Percentiles rank a stretch among this genome's conserved stretches.
Conservation (phyloP, 441 rosid genomes). For the Sinapis alba region DNA sequence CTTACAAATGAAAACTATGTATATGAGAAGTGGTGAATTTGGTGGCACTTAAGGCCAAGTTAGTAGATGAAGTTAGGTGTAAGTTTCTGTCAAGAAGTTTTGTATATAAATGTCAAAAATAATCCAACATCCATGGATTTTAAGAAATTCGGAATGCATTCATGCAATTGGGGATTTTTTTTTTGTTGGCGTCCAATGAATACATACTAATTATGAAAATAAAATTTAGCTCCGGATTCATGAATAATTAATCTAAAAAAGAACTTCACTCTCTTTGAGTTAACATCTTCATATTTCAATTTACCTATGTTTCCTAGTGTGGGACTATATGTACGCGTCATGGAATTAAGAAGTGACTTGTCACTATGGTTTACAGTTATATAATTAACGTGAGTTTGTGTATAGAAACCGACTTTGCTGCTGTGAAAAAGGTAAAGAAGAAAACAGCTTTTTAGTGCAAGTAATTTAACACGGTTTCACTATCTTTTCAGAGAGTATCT, state of each 20-base stretch:
- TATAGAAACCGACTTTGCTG: neutral
- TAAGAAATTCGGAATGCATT: constrained; percentile 1
- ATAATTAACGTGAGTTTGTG: neutral
- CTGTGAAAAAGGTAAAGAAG: neutral
- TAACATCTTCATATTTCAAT: neutral
- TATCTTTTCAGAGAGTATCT: constrained; percentile 1
- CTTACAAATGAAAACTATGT: neutral
- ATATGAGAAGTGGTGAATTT: constrained; percentile 18
- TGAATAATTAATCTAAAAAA: neutral
- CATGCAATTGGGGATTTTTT: neutral
- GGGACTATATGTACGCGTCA: constrained; percentile 1
- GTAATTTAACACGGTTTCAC: neutral
- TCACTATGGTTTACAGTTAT: neutral
- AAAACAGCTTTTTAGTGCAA: neutral
- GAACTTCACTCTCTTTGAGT: neutral
- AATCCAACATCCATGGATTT: neutral
- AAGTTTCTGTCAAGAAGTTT: constrained; percentile 22
- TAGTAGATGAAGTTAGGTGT: constrained; percentile 30
- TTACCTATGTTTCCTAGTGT: neutral
- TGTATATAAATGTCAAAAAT: constrained; percentile 7
- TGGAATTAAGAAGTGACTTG: neutral
- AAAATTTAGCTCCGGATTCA: neutral
- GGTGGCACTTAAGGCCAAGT: constrained; percentile 17
- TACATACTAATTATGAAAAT: neutral
- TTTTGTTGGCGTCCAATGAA: neutral